Evolutionary conservation across 768 basidiomycete genomes (phyloP).

Genomic region (Trametopsis cervina): DNA sequence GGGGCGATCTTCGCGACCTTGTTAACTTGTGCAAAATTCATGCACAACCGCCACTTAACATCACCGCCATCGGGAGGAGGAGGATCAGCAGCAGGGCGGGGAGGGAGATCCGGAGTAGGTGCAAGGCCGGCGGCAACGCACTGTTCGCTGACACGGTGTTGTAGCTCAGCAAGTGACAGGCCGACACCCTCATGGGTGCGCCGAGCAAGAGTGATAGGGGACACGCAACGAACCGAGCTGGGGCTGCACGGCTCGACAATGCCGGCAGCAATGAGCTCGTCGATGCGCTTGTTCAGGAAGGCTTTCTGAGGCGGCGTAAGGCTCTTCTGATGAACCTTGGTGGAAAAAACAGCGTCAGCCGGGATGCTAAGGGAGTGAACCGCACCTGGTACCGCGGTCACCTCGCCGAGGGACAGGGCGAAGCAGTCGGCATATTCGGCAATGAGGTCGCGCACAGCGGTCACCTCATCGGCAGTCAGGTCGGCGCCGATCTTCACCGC

Average conservation of each 20-base stretch:
- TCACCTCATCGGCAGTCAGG: slow-evolving; percentile 20
- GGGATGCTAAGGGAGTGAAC: slow-evolving; percentile 30
- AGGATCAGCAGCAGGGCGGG: slow-evolving; percentile 5
- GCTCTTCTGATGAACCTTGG: slow-evolving; percentile 26
- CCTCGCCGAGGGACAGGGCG: slow-evolving; percentile 32
- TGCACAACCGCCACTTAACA: slow-evolving; percentile 33
- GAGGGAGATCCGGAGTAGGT: slow-evolving; percentile 18
- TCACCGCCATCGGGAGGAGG: background rate
- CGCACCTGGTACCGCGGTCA: slow-evolving; percentile 24
- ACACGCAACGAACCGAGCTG: slow-evolving; percentile 29
- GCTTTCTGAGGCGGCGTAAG: slow-evolving; percentile 26
- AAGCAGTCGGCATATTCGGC: slow-evolving; percentile 32
- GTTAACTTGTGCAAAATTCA: slow-evolving; percentile 30
- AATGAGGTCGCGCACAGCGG: slow-evolving; percentile 19
- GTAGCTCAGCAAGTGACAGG: slow-evolving; percentile 27
- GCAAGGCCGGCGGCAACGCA: slow-evolving; percentile 23
- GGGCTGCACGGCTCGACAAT: slow-evolving; percentile 27
- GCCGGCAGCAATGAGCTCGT: slow-evolving; percentile 28
- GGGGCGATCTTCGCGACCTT: slow-evolving; percentile 14
- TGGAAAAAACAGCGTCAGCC: slow-evolving; percentile 22
- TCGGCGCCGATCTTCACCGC: slow-evolving; percentile 24
- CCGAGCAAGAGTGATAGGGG: slow-evolving; percentile 28
- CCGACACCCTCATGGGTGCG: slow-evolving; percentile 29
- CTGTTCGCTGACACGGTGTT: slow-evolving; percentile 27
- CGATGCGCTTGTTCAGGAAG: slow-evolving; percentile 25